Base-by-base conservation (phyloP, 139 green algal species). In the Micromonas pusilla region DNA sequence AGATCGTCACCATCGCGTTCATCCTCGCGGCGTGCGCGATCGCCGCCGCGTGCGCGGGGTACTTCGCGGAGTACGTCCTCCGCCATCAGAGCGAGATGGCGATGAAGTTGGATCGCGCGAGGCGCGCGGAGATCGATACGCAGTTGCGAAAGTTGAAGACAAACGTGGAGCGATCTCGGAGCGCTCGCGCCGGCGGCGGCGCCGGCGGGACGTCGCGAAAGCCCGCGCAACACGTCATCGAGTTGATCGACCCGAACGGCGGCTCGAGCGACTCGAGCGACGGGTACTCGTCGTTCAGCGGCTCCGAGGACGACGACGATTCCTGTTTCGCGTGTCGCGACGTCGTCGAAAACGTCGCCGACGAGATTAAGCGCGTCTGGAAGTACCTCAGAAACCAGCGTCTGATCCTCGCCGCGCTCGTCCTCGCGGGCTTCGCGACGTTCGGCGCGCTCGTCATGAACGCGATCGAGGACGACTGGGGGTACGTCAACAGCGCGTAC, bases 1-100 rank as follows among this genome's bases (percentile, higher is more conserved):
- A 72, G 33, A 72, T 72, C 20, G 25, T n/a, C 13, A 30, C 53
- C 30, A 72, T 72, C 33, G 31, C 53, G 13, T 72, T 72, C 9
- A 72, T 72, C 13, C 13, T 72, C 33, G 26, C 32, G 1, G 66
- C 33, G 20, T 23, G 52, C 30, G 66, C 33, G 1, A 23, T 72
- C 66, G 66, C 33, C 1, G 66, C 23, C 25, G 19, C 30, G 25
- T 23, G 52, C 13, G 3, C 53, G 3, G 19, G 20, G 13, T 26
- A 52, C 28, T 6, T 72, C 20, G 53, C 66, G 31, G 33, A 53
- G n/a, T 72, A 34, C 33, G 30, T 72, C 25, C 30, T 72, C 1
- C 33, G 30, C 9, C 25, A 52, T 19, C 30, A 39, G 30, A 52
- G 53, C 21, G 13, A 52, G 21, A 34, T 30, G 13, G 20, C 25